Base-by-base conservation (phyloP, 257 asterid species). In the Plantago major region DNA sequence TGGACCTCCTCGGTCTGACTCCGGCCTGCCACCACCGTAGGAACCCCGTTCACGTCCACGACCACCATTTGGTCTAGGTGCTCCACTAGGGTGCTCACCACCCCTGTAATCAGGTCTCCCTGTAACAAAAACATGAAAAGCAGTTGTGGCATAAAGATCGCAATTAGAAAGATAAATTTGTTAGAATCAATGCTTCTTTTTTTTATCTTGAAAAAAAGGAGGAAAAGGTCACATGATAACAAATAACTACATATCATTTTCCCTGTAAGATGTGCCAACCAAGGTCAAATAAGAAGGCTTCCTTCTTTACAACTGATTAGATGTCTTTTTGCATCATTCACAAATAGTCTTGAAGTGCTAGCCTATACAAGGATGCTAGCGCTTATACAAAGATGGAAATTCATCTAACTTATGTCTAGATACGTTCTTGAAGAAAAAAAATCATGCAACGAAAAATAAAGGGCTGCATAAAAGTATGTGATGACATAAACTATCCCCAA, bases 91-190 rank as follows among this genome's bases (percentile, higher is more conserved):
- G 70, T 73, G 74, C 22, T 80, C 80, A 33, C 40, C 40, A 46
- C 83, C 83, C 51, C 78, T 72, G 76, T 78, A 74, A 70, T 84
- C 97, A 70, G 76, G 84, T 73, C 95, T 83, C 67, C 96, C 96
- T 88, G 79, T 64, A 58, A 65, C 51, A 48, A 48, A 75, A 62
- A 48, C 53, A 52, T 55, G 37, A 60, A 17, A n/a, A 14, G 46
- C 14, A 9, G 46, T 56, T 12, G 5, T 17, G 11, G 61, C 3
- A 38, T 33, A 37, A 19, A 30, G 42, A 55, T 30, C 19, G 7
- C 26, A 11, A 55, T 7, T 14, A 55, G n/a, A 33, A 2, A 28
- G 44, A 19, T 33, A 12, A 4, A 40, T 7, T 37, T 14, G 7
- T 47, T 47, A 13, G 52, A 47, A 9, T n/a, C 10, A 51, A 33